Evolutionary conservation across 345 rosid genomes (phyloP).

Genomic region (Theobroma cacao): DNA sequence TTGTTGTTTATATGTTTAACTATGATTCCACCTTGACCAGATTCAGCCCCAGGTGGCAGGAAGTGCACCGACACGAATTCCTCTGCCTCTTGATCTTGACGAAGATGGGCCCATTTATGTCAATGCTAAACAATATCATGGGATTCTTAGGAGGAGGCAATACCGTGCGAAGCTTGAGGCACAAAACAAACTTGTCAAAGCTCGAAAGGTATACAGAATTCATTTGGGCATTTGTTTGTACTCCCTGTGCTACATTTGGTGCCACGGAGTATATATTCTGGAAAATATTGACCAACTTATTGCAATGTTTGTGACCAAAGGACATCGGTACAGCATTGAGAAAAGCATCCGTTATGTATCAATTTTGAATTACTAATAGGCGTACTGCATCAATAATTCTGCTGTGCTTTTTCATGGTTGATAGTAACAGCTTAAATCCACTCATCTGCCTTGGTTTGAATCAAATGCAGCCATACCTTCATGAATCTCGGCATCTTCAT

Average conservation of each 20-base stretch:
- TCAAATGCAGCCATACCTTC: constrained; percentile 72
- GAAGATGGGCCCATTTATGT: constrained; percentile 66
- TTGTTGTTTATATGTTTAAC: constrained; percentile 1
- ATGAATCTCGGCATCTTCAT: constrained; percentile 83
- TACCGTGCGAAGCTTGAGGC: constrained; percentile 86
- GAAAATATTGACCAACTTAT: background rate
- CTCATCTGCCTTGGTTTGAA: background rate
- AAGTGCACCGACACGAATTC: constrained; percentile 48
- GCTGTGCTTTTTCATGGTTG: background rate
- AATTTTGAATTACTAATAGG: background rate
- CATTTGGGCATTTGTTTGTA: background rate
- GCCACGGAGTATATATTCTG: background rate
- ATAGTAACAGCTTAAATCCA: background rate
- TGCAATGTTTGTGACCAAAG: background rate
- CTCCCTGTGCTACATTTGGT: background rate
- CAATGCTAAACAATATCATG: constrained; percentile 77
- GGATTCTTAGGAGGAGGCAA: constrained; percentile 72
- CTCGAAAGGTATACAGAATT: constrained; percentile 52
- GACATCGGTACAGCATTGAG: background rate
- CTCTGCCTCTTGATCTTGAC: constrained; percentile 50
- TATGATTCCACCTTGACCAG: constrained; percentile 32
- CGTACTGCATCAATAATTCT: background rate
- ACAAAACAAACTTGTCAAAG: constrained; percentile 58
- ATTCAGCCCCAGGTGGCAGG: constrained; percentile 37
- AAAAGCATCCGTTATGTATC: background rate